Evolutionary conservation across 495 filamentous ascomycete species (phyloP).

Genomic region (Penicillium longicatenatum): DNA sequence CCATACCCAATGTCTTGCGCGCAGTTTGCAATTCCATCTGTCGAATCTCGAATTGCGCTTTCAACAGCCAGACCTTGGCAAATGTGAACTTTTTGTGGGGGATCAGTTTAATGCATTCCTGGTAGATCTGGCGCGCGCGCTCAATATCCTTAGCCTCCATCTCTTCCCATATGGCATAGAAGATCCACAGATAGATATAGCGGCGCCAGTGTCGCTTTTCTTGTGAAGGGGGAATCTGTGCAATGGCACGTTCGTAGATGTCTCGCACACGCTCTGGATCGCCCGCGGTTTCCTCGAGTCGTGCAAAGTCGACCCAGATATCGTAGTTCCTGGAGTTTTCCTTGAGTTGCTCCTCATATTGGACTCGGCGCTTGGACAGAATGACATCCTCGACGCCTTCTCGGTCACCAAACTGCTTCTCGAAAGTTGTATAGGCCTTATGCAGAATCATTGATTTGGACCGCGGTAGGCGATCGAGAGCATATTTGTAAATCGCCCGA

Average conservation of each 20-base stretch:
- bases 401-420: constrained; percentile 94
- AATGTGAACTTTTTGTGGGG: constrained; percentile 98
- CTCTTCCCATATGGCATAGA: constrained; percentile 96
- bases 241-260: constrained; percentile 93
- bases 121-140: constrained; percentile 86
- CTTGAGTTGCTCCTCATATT: constrained; percentile 91
- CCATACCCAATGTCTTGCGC: constrained; percentile 83
- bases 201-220: constrained; percentile 97
- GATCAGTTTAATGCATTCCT: constrained; percentile 81
- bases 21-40: constrained; percentile 78
- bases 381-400: constrained; percentile 96
- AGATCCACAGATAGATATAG: constrained; percentile 97
- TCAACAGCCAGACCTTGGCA: constrained; percentile 92
- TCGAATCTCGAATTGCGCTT: constrained; percentile 90
- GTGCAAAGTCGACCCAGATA: constrained; percentile 92
- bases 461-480: constrained; percentile 85
- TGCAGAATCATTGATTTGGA: constrained; percentile 84
- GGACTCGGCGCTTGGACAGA: constrained; percentile 87
- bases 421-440: constrained; percentile 93
- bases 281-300: constrained; percentile 82
- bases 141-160: constrained; percentile 75
- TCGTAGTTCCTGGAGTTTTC: constrained; percentile 95
- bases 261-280: constrained; percentile 83
- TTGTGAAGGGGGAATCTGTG: constrained; percentile 91
- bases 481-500: constrained; percentile 96